A percentile compares a stretch with the other conserved stretches of the same genome.
Evolutionary conservation across 163 green algal species (phyloP).

Genomic region (Chlorella variabilis): DNA sequence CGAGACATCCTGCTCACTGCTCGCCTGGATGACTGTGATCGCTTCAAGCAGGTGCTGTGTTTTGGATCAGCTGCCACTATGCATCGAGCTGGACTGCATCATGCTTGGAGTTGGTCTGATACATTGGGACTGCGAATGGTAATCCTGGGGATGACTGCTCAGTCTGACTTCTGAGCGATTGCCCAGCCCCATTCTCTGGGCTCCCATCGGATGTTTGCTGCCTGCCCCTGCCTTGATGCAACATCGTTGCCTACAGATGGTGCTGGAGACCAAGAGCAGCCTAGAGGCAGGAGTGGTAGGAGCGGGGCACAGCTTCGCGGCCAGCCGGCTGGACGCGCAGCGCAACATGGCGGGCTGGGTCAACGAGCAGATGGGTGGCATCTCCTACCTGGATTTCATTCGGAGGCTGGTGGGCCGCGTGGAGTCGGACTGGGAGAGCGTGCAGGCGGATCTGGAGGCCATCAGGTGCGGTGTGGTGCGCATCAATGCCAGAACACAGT

Average conservation of each 20-base stretch:
- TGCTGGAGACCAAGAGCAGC: slow-evolving; percentile 90
- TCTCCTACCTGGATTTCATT: slow-evolving; percentile 92
- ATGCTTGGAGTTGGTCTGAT: too few relatives aligned
- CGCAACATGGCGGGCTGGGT: slow-evolving; percentile 85
- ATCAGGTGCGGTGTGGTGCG: slow-evolving; percentile 59
- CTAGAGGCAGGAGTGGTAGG: slow-evolving; percentile 86
- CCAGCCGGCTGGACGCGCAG: slow-evolving; percentile 87
- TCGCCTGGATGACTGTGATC: slow-evolving; percentile 87
- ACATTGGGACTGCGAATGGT: too few relatives aligned
- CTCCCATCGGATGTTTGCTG: too few relatives aligned
- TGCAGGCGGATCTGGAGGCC: slow-evolving; percentile 80
- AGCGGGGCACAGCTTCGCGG: slow-evolving; percentile 86
- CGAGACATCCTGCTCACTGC: slow-evolving; percentile 87
- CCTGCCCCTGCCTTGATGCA: too few relatives aligned
- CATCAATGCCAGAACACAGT: too few relatives aligned
- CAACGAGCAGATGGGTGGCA: slow-evolving; percentile 90
- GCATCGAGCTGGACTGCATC: too few relatives aligned
- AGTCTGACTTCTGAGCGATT: too few relatives aligned
- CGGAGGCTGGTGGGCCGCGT: slow-evolving; percentile 79
- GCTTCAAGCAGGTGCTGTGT: slow-evolving; percentile 90
- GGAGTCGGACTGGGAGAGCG: slow-evolving; percentile 90
- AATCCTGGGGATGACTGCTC: too few relatives aligned
- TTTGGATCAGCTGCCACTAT: too few relatives aligned
- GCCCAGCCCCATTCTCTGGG: too few relatives aligned
- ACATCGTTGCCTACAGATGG: slow-evolving; percentile 61